phyloP scores from a whole-genome alignment of 305 asterid genomes.

The Fraxinus greggii region DNA sequence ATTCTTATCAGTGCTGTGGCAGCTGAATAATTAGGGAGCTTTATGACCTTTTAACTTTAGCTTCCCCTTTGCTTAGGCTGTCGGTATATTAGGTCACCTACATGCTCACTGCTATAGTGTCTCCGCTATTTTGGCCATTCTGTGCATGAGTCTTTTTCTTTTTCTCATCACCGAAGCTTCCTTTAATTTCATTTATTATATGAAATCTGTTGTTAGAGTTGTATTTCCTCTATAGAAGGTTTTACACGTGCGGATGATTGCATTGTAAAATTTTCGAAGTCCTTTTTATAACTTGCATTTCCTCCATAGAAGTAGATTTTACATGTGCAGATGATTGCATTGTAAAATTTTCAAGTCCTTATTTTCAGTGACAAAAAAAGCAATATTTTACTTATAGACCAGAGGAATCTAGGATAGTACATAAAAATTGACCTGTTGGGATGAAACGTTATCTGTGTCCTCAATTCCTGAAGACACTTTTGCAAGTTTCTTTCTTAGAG shows the following conservation, averaged over 20 bases:
- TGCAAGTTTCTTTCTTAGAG: not conserved
- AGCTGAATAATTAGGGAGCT: not conserved
- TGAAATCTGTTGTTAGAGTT: conserved; percentile 15
- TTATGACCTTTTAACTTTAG: conserved; percentile 1
- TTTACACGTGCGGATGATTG: not conserved
- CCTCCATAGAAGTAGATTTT: not conserved
- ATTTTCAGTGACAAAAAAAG: not conserved
- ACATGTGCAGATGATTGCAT: not conserved
- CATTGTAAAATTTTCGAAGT: not conserved
- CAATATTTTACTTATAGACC: not conserved
- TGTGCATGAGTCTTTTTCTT: not conserved
- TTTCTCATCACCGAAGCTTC: conserved; percentile 5
- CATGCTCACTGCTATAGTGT: not conserved
- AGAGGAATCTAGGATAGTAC: not conserved
- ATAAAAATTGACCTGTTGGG: not conserved
- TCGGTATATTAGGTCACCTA: not conserved
- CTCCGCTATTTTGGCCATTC: not conserved
- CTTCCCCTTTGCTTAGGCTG: not conserved
- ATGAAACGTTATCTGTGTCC: not conserved
- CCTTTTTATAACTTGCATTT: not conserved
- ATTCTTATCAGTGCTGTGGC: not conserved
- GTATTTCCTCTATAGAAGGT: not conserved
- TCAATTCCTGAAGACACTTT: not conserved
- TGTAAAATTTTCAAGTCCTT: not conserved
- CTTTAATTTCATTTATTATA: not conserved